Percentiles rank a stretch among this genome's conserved stretches.
These are phyloP conservation scores for Mentha longifolia DNA, from an alignment of 257 asterid genomes.

Conservation along the genomic window DNA sequence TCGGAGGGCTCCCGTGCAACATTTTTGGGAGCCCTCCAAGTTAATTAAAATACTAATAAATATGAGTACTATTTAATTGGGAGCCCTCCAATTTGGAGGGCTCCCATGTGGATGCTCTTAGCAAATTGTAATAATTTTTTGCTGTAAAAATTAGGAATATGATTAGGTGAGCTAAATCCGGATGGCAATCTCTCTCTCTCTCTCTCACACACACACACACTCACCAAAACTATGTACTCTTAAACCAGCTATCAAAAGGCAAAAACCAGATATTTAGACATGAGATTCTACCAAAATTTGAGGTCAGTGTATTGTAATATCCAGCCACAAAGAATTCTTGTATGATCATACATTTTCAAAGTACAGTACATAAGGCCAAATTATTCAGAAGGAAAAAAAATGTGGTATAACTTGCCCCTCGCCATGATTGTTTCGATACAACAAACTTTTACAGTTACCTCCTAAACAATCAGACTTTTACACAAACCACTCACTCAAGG, in stretches of 20 bases:
- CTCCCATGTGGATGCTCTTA: no score
- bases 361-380: not conserved
- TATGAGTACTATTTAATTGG: no score
- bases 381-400: constrained; percentile 14
- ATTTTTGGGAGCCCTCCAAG: no score
- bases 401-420: constrained; percentile 4
- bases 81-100: no score
- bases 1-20: no score
- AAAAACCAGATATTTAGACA: no score
- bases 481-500: constrained; percentile 16
- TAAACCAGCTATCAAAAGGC: no score
- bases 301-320: not conserved
- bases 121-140: not conserved
- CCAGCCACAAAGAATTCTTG: not conserved
- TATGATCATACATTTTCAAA: not conserved
- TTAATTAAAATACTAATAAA: no score
- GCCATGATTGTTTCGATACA: not conserved
- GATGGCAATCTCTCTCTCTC: not conserved
- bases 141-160: not conserved
- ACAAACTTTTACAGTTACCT: constrained; percentile 26
- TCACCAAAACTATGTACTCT: not conserved
- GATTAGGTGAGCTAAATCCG: not conserved
- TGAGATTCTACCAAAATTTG: no score
- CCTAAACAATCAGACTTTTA: constrained; percentile 19
- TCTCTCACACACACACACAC: not conserved